Conservation (phyloP, 2,329 filamentous ascomycete species). For the Acrocalymma vagum region DNA sequence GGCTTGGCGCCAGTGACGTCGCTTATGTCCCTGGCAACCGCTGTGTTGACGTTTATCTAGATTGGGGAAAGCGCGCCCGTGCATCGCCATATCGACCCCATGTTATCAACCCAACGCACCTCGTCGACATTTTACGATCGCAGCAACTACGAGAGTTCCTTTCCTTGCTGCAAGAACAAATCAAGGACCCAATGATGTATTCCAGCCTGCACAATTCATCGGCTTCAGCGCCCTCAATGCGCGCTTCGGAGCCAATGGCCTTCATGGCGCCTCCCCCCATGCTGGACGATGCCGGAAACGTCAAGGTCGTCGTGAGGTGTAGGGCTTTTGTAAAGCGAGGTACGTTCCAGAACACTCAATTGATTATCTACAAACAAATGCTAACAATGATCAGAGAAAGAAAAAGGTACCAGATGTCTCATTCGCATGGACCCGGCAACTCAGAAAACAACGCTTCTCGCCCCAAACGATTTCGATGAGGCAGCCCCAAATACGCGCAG, state of each 20-base stretch:
- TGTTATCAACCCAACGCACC: slow-evolving; percentile 45
- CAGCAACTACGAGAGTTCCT: slow-evolving; percentile 30
- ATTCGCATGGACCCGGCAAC: slow-evolving; percentile 90
- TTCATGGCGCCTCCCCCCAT: slow-evolving; percentile 42
- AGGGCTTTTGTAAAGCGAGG: slow-evolving; percentile 58
- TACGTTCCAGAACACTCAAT: slow-evolving; percentile 20
- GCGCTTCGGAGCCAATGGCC: slow-evolving; percentile 46
- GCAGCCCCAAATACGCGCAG: slow-evolving; percentile 71
- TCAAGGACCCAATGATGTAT: slow-evolving; percentile 40
- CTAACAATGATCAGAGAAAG: slow-evolving; percentile 69
- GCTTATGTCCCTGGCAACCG: slow-evolving; percentile 32
- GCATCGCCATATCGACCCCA: slow-evolving; percentile 13
- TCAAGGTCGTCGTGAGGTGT: slow-evolving; percentile 61
- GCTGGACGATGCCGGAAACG: slow-evolving; percentile 55
- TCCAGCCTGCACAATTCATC: slow-evolving; percentile 39
- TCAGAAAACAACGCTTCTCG: slow-evolving; percentile 82
- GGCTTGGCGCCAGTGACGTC: slow-evolving; percentile 41
- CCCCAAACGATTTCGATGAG: slow-evolving; percentile 66
- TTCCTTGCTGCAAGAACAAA: slow-evolving; percentile 31
- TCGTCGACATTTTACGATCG: slow-evolving; percentile 37
- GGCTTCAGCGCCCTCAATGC: slow-evolving; percentile 55
- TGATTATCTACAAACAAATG: slow-evolving; percentile 5
- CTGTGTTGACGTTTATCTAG: slow-evolving; percentile 38
- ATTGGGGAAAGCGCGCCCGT: slow-evolving; percentile 31
- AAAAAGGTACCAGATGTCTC: slow-evolving; percentile 82